Conservation (phyloP, 78 protist genomes). For the Dictyostelium brefeldianum region DNA sequence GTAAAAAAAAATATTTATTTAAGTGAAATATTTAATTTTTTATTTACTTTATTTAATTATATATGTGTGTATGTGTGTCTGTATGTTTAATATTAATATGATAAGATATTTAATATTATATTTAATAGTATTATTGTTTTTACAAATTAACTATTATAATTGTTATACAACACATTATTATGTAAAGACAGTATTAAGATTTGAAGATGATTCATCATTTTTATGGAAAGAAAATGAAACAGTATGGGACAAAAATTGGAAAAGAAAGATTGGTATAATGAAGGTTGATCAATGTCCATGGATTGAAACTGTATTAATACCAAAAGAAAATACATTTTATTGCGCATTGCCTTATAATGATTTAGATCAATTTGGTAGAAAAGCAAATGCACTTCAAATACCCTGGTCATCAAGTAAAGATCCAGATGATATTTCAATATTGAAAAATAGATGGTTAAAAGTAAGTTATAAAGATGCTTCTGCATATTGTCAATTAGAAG, state of each 20-base stretch:
- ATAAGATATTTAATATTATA: no score
- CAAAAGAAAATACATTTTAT: slow-evolving; percentile 30
- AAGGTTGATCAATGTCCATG: background rate
- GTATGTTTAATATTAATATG: no score
- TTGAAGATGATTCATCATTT: background rate
- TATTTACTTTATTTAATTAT: no score
- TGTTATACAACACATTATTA: slow-evolving; percentile 44
- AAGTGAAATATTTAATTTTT: no score
- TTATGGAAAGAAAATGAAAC: background rate
- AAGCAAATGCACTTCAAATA: slow-evolving; percentile 12
- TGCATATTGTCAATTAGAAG: slow-evolving; percentile 45
- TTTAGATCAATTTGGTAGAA: slow-evolving; percentile 36
- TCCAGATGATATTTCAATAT: slow-evolving; percentile 11
- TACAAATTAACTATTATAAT: no score
- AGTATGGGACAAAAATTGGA: slow-evolving; percentile 40
- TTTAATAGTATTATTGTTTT: no score
- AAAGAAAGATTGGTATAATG: background rate
- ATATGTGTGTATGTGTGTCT: no score
- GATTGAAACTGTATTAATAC: background rate
- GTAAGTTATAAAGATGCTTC: background rate
- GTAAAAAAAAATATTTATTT: no score
- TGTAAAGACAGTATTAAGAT: slow-evolving; percentile 21
- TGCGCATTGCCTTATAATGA: slow-evolving; percentile 53
- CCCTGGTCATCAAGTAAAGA: slow-evolving; percentile 25
- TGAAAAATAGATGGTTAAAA: slow-evolving; percentile 17